Conservation (phyloP, 345 rosid genomes). For the Dovyalis caffra region DNA sequence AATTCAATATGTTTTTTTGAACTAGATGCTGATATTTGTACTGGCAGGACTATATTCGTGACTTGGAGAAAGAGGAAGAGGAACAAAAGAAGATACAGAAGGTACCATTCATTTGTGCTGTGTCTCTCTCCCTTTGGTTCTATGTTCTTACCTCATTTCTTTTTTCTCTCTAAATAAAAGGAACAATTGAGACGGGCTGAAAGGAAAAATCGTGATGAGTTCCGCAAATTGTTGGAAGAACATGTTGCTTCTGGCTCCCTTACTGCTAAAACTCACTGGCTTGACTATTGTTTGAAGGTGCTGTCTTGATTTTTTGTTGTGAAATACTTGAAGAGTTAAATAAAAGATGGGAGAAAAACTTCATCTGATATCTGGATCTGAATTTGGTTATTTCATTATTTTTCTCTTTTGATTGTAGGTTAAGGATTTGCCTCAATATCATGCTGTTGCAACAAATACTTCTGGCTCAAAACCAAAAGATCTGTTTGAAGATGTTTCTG, state of each 20-base stretch:
- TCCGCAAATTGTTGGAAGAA: slow-evolving; percentile 76
- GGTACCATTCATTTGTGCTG: slow-evolving; percentile 41
- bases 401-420: slow-evolving; percentile 44
- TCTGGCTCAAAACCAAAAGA: slow-evolving; percentile 95
- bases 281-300: slow-evolving; percentile 84
- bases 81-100: slow-evolving; percentile 82
- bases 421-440: slow-evolving; percentile 77
- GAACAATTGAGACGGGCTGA: slow-evolving; percentile 84
- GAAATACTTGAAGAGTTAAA: neutral
- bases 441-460: slow-evolving; percentile 79
- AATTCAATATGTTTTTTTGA: neutral
- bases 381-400: neutral
- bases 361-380: neutral
- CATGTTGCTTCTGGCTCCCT: slow-evolving; percentile 70
- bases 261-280: slow-evolving; percentile 86
- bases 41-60: slow-evolving; percentile 80
- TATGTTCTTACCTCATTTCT: slow-evolving; percentile 10
- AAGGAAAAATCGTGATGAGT: slow-evolving; percentile 89
- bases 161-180: slow-evolving; percentile 39
- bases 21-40: slow-evolving; percentile 25
- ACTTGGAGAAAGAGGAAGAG: slow-evolving; percentile 88
- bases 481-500: slow-evolving; percentile 85
- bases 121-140: slow-evolving; percentile 6
- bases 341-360: neutral
- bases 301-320: slow-evolving; percentile 16